phyloP scores from a whole-genome alignment of 345 rosid species.

The Citrus hindsii region DNA sequence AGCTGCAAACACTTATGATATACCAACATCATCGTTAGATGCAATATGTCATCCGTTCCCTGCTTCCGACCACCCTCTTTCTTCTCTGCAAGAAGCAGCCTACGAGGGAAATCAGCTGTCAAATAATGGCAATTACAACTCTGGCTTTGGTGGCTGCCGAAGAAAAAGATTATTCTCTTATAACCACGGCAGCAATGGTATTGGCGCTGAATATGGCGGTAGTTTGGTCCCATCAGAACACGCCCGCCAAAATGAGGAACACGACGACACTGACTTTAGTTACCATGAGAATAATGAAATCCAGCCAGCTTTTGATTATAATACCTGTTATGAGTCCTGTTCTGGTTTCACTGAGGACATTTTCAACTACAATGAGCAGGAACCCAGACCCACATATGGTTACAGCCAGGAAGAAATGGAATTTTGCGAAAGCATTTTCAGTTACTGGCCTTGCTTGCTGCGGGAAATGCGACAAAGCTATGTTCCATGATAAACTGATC shows the following conservation, averaged over 20 bases:
- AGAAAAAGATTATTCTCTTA: constrained; percentile 14
- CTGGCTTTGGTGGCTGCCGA: constrained; percentile 6
- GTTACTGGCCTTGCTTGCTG: constrained; percentile 41
- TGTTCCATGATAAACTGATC: background rate
- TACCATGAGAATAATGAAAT: constrained; percentile 12
- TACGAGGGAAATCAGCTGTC: constrained; percentile 9
- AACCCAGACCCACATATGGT: background rate
- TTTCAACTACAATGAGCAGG: constrained; percentile 3
- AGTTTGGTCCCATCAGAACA: constrained; percentile 4
- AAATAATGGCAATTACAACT: background rate
- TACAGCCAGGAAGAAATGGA: constrained; percentile 12
- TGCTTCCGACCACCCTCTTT: background rate
- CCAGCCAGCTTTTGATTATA: constrained; percentile 13
- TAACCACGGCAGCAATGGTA: background rate
- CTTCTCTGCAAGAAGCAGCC: constrained; percentile 11
- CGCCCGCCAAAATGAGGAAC: constrained; percentile 11
- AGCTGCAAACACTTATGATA: background rate
- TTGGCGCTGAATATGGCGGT: background rate
- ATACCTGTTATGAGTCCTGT: constrained; percentile 22
- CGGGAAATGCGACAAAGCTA: background rate
- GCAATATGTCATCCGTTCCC: constrained; percentile 1
- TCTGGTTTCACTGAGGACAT: constrained; percentile 12
- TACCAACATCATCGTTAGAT: background rate
- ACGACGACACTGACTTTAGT: background rate
- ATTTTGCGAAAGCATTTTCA: constrained; percentile 23